Base-by-base conservation (phyloP, 257 asterid genomes). In the Fraxinus quadrangulata region DNA sequence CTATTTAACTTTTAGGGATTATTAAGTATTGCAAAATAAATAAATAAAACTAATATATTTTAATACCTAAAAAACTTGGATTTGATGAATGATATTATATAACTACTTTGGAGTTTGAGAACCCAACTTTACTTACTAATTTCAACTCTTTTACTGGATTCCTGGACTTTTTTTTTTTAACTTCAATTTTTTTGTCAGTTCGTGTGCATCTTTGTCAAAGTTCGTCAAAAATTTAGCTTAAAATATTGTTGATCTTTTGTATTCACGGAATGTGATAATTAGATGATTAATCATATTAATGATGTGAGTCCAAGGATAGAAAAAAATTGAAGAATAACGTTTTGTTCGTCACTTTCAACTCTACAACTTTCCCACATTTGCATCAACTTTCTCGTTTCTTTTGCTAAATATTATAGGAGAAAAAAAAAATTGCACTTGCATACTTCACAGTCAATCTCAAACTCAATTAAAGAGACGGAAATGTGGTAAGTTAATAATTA, bases 121-220 rank as follows among this genome's bases (percentile, higher is more conserved):
- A 72, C 65, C 83, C 80, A 66, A 59, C 54, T 79, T 81, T 67
- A 76, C 69, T 84, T 76, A 74, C 84, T 80, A 69, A 81, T 81
- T 74, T 56, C 79, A 81, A 79, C 69, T 42, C 81, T 74, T 84
- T 85, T 85, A 82, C 86, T 81, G 75, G 82, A 83, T 81, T 86
- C 76, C 84, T 51, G 77, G 77, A 70, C 70, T 45, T 80, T 9
- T 56, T 63, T 71, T 65, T 28, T 1, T 59, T 54, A 3, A 39
- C 70, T 65, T 77, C 59, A 54, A 40, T 37, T 23, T 68, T 34
- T 54, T 4, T 81, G 75, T 71, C 73, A 36, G 72, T 78, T 82
- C 79, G 79, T 81, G 82, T 75, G 45, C 73, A 71, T 80, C 81
- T 79, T 81, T 81, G 39, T 80, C 78, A 77, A 81, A 40, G 61